phyloP scores from a whole-genome alignment of 1,284 basidiomycete species.

The Ceratobasidium sp. region DNA sequence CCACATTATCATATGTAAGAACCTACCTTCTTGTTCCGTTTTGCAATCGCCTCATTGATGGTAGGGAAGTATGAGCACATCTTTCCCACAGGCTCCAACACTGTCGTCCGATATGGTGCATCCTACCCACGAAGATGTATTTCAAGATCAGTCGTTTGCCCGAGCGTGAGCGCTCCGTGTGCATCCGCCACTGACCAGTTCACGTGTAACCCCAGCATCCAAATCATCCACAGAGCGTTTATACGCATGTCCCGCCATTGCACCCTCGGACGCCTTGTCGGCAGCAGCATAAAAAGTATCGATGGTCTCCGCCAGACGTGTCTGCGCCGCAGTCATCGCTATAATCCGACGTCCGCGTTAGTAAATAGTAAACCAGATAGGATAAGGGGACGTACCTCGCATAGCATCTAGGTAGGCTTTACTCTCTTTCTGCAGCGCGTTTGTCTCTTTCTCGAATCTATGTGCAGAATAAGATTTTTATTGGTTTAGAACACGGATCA shows the following conservation, averaged over 20 bases:
- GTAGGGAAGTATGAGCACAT: constrained; percentile 96
- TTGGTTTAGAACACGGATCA: background rate
- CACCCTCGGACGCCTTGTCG: constrained; percentile 88
- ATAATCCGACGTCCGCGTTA: constrained; percentile 25
- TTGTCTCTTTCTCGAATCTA: constrained; percentile 95
- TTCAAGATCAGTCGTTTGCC: background rate
- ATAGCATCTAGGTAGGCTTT: constrained; percentile 97
- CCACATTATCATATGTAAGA: constrained; percentile 10
- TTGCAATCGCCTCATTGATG: constrained; percentile 93
- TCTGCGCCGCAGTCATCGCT: constrained; percentile 94
- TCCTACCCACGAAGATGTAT: constrained; percentile 68
- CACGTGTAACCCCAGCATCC: constrained; percentile 86
- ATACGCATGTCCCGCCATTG: constrained; percentile 98
- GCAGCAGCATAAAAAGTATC: constrained; percentile 92
- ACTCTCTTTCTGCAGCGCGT: constrained; percentile 92
- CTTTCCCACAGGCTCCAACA: constrained; percentile 95
- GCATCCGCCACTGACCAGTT: constrained; percentile 72
- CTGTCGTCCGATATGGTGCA: constrained; percentile 91
- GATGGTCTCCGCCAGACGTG: constrained; percentile 94
- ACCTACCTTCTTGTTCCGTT: constrained; percentile 94
- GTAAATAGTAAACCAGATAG: constrained; percentile 14
- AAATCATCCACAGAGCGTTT: constrained; percentile 95
- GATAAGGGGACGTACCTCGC: constrained; percentile 71
- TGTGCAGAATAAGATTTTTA: constrained; percentile 35
- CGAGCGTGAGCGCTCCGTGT: background rate